Base-by-base conservation (phyloP, 2,329 filamentous ascomycete genomes). In the Kalaharituber pfeilii region DNA sequence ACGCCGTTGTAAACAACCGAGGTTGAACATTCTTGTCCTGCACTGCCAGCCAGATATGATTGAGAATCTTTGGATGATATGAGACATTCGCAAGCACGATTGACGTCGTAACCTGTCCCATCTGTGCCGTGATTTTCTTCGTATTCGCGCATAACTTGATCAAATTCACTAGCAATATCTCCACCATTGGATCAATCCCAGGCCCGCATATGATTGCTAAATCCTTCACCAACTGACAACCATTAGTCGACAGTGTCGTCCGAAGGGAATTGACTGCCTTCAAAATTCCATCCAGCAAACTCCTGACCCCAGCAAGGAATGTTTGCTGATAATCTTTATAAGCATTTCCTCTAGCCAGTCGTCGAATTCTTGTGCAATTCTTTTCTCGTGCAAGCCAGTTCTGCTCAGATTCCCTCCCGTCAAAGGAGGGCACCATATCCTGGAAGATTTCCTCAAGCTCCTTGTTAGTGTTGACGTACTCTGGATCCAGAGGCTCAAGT, bases 1-100 rank as follows among this genome's bases (percentile, higher is more conserved):
- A 98, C 6, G 77, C 81, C 1, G 83, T 75, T 1, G 81, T 82
- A 67, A 82, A 94, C 1, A 78, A 78, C 57, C 91, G 80, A 15
- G 88, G 82, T 65, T 91, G 84, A 2, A 88, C 82, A 65, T 95
- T 96, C 72, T 95, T 96, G 71, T 98, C 89, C 66, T 93, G 83
- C 58, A 78, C 83, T 24, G 89, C 88, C 53, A 72, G 71, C 72
- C 80, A 84, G 49, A 96, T 73, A 64, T 96, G 89, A 67, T 94
- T 84, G 73, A 95, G 76, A 58, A 95, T 75, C 26, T 87, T 82
- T 56, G 75, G 72, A 58, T 76, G 88, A 69, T 89, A 96, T 0
- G 87, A 82, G 27, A 83, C 82, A 62, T 82, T 81, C 58, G 79
- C 77, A 59, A 96, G 77, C 52, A 98, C 81, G 20, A 75, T 79